Percentiles rank a stretch among this genome's conserved stretches.
phyloP scores from a whole-genome alignment of 768 basidiomycete species.

The Kwoniella pini region DNA sequence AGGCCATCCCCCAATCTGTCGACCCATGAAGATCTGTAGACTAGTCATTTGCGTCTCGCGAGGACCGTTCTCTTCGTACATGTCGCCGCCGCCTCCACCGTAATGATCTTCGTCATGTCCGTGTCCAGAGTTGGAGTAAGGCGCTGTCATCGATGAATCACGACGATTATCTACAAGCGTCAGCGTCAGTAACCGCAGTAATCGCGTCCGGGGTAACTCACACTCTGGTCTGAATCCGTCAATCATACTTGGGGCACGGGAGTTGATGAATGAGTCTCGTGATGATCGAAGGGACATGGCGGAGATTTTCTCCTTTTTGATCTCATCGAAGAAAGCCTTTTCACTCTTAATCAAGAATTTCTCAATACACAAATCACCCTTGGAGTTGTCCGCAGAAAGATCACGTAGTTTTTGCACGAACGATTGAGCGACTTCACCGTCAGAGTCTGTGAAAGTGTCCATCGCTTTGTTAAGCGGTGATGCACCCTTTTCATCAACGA shows the following conservation, averaged over 20 bases:
- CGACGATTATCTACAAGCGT: constrained; percentile 27
- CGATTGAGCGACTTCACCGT: constrained; percentile 85
- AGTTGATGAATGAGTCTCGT: constrained; percentile 51
- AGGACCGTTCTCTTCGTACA: constrained; percentile 47
- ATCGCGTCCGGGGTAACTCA: constrained; percentile 56
- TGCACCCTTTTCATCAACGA: constrained; percentile 84
- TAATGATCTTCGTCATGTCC: constrained; percentile 42
- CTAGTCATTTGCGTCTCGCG: constrained; percentile 75
- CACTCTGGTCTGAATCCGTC: constrained; percentile 66
- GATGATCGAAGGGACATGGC: constrained; percentile 50
- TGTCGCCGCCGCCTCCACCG: constrained; percentile 44
- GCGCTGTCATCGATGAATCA: constrained; percentile 48
- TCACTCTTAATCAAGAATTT: constrained; percentile 87
- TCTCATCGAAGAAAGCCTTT: constrained; percentile 87
- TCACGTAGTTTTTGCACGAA: constrained; percentile 81
- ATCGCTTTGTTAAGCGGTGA: constrained; percentile 91
- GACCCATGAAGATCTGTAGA: constrained; percentile 77
- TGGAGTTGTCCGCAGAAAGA: constrained; percentile 81
- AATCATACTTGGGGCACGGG: constrained; percentile 48
- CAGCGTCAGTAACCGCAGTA: constrained; percentile 21
- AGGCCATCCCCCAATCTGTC: constrained; percentile 82
- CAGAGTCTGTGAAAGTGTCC: constrained; percentile 90
- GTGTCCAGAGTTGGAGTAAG: constrained; percentile 45
- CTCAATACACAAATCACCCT: constrained; percentile 87
- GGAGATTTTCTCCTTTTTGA: constrained; percentile 84